Conservation (phyloP, 164 flowering plant species). For the Dillenia suffruticosa region DNA sequence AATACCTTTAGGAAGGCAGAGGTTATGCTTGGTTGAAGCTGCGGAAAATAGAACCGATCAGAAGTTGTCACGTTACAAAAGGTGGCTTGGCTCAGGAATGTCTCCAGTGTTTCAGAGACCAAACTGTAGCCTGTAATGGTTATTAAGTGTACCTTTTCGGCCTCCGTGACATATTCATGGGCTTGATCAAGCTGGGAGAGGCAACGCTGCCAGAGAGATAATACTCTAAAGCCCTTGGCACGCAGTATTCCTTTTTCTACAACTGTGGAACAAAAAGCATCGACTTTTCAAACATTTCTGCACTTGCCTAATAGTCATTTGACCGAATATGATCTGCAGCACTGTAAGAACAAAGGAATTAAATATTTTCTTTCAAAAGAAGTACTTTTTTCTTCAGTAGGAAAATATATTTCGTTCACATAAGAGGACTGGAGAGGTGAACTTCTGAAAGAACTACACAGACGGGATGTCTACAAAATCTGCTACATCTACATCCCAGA, state of each 20-base stretch:
- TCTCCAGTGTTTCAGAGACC: not conserved
- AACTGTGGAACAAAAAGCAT: slow-evolving; percentile 77
- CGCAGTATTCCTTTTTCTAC: slow-evolving; percentile 57
- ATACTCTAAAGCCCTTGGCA: slow-evolving; percentile 82
- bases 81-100: too few species aligned
- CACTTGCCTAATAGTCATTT: slow-evolving; percentile 67
- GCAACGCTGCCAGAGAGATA: slow-evolving; percentile 84
- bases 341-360: slow-evolving; percentile 27
- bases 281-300: slow-evolving; percentile 84
- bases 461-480: too few species aligned
- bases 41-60: slow-evolving; percentile 20
- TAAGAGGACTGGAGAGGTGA: too few species aligned
- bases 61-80: not conserved
- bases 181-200: slow-evolving; percentile 84
- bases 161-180: slow-evolving; percentile 80
- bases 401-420: not conserved
- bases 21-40: slow-evolving; percentile 83
- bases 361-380: not conserved
- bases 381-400: not conserved
- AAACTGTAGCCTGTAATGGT: not conserved
- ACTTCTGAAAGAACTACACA: too few species aligned
- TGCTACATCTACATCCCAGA: too few species aligned
- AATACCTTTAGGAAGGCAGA: slow-evolving; percentile 85
- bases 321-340: slow-evolving; percentile 73
- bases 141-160: slow-evolving; percentile 61